These are phyloP conservation scores for Xylaria acuta DNA, from an alignment of 495 filamentous ascomycete genomes.

Conservation along the genomic window DNA sequence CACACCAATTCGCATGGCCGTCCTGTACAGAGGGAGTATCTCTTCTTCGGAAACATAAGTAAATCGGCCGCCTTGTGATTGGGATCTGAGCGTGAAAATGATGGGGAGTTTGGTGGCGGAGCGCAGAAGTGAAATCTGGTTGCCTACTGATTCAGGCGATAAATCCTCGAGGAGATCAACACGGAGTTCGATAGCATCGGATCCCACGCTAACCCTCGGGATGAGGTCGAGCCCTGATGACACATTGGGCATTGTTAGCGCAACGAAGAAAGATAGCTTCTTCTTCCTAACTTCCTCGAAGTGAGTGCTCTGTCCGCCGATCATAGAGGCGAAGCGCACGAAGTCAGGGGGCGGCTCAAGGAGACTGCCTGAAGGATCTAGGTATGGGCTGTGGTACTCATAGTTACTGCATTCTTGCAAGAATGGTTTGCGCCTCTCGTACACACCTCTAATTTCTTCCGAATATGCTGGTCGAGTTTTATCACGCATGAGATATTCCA, in stretches of 20 bases:
- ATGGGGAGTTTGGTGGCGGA: constrained; percentile 78
- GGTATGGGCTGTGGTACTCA: constrained; percentile 83
- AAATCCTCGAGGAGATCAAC: constrained; percentile 91
- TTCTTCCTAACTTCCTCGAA: constrained; percentile 72
- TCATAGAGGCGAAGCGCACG: constrained; percentile 72
- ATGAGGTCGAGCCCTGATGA: constrained; percentile 66
- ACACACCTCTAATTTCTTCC: constrained; percentile 92
- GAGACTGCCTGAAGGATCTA: constrained; percentile 62
- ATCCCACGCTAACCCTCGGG: constrained; percentile 77
- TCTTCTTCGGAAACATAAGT: constrained; percentile 75
- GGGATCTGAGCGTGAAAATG: constrained; percentile 91
- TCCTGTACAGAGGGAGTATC: constrained; percentile 73
- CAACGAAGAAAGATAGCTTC: constrained; percentile 88
- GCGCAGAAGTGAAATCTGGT: constrained; percentile 82
- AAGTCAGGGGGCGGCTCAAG: constrained; percentile 78
- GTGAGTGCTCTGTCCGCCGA: constrained; percentile 71
- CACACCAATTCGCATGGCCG: constrained; percentile 80
- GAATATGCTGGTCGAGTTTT: constrained; percentile 92
- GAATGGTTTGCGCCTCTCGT: constrained; percentile 88
- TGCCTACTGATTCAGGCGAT: constrained; percentile 74
- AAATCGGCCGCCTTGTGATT: constrained; percentile 86
- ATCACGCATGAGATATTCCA: constrained; percentile 88
- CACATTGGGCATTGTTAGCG: constrained; percentile 81
- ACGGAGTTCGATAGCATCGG: constrained; percentile 91
- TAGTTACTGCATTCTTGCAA: constrained; percentile 94